These are phyloP conservation scores for Melaleuca quinquenervia DNA, from an alignment of 345 rosid genomes.

Conservation along the genomic window DNA sequence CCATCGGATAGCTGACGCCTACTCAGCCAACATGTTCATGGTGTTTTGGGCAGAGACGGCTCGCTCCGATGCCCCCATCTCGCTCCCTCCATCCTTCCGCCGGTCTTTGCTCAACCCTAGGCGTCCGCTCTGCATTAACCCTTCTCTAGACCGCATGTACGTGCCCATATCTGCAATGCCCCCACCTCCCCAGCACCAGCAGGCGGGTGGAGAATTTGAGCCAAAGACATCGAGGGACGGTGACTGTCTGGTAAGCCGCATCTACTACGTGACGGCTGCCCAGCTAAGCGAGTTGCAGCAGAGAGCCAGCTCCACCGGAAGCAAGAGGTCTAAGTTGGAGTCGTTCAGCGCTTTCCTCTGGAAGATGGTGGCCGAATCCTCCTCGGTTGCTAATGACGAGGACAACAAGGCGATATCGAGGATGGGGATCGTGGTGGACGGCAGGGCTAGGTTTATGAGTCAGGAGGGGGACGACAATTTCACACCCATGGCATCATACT, in stretches of 20 bases:
- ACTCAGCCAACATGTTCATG: constrained; percentile 64
- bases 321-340: constrained; percentile 47
- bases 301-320: constrained; percentile 19
- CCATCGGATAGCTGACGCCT: constrained; percentile 71
- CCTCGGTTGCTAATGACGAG: neutral
- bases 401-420: constrained; percentile 3
- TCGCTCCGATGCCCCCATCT: constrained; percentile 18
- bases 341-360: constrained; percentile 59
- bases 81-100: constrained; percentile 40
- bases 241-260: constrained; percentile 37
- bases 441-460: constrained; percentile 29
- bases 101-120: constrained; percentile 51
- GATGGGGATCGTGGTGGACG: constrained; percentile 61
- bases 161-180: constrained; percentile 32
- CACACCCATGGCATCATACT: neutral
- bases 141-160: constrained; percentile 36
- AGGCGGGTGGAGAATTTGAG: neutral
- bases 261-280: constrained; percentile 30
- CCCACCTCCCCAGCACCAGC: constrained; percentile 17
- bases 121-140: constrained; percentile 20
- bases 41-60: constrained; percentile 62
- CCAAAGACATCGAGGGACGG: neutral
- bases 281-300: constrained; percentile 26
- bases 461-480: neutral
- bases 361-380: constrained; percentile 45